Conservation (phyloP, 192 early-diverging fungal genomes). For the Entomortierella parvispora region DNA sequence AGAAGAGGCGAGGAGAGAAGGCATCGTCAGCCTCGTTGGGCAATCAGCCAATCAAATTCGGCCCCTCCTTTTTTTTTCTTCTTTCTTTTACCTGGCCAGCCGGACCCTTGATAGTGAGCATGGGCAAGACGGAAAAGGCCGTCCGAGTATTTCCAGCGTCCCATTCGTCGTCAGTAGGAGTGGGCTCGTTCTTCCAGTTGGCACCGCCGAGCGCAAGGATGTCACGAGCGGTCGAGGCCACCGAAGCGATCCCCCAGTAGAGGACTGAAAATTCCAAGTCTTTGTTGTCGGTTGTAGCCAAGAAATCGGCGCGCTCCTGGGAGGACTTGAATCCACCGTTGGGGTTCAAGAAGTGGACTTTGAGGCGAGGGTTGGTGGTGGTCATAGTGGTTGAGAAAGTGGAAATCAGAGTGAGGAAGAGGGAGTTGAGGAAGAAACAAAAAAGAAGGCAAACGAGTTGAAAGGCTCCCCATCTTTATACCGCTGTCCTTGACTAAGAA, state of each 20-base stretch:
- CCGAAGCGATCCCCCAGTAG: slow-evolving; percentile 31
- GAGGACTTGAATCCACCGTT: background rate
- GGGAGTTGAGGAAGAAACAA: too few species aligned
- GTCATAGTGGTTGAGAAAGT: background rate
- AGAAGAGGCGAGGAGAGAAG: background rate
- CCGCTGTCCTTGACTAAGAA: too few species aligned
- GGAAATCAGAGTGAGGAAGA: background rate
- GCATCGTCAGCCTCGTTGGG: background rate
- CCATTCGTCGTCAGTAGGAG: slow-evolving; percentile 13
- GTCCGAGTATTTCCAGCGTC: background rate
- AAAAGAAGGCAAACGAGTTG: too few species aligned
- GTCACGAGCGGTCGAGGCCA: slow-evolving; percentile 21
- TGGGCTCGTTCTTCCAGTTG: background rate
- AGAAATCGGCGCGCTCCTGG: background rate
- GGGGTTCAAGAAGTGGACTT: background rate
- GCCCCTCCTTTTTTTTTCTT: background rate
- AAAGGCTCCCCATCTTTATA: too few species aligned
- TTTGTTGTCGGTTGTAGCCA: slow-evolving; percentile 22
- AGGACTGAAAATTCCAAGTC: slow-evolving; percentile 9
- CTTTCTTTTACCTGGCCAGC: slow-evolving; percentile 8
- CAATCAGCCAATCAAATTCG: too few species aligned
- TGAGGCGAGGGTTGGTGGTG: background rate
- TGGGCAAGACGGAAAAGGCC: slow-evolving; percentile 25
- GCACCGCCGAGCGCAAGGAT: slow-evolving; percentile 14
- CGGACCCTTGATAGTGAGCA: slow-evolving; percentile 12